A percentile compares a stretch with the other conserved stretches of the same genome.
Conservation (phyloP, 23 red algal genomes). For the Porphyridium purpureum region DNA sequence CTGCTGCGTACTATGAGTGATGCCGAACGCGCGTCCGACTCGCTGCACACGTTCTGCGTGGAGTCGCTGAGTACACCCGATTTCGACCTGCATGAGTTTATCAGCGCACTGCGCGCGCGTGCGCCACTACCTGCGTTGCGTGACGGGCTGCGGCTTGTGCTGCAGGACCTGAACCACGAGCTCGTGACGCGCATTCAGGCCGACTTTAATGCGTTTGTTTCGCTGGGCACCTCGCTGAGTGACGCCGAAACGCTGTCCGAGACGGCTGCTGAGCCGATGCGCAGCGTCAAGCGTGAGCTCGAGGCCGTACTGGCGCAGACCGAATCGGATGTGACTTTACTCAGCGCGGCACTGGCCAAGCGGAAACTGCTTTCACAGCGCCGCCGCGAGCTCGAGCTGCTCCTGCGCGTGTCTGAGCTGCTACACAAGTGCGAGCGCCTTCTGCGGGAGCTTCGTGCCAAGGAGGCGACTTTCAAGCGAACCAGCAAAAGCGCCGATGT, state of each 20-base stretch:
- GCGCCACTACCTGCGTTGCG: conserved; percentile 41
- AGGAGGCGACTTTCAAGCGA: no score
- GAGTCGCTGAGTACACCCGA: no score
- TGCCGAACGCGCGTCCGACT: no score
- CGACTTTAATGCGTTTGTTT: conserved; percentile 32
- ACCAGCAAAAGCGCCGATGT: no score
- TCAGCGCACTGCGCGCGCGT: conserved; percentile 11
- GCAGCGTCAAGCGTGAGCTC: conserved; percentile 11
- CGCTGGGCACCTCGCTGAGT: conserved; percentile 16
- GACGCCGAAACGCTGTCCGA: conserved; percentile 15
- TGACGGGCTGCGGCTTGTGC: conserved; percentile 26
- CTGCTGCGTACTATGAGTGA: no score
- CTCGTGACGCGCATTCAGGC: conserved; percentile 24
- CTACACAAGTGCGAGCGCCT: conserved; percentile 55
- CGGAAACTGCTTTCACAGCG: no score
- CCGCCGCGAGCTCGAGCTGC: conserved; percentile 26
- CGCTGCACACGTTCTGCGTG: no score
- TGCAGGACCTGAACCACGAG: conserved; percentile 9
- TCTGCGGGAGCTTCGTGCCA: conserved; percentile 13
- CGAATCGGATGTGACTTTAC: conserved; percentile 20
- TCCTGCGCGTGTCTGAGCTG: conserved; percentile 26
- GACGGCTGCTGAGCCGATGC: conserved; percentile 6
- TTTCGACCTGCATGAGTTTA: conserved; percentile 13
- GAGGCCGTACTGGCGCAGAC: conserved; percentile 11
- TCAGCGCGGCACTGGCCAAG: no score